phyloP scores from a whole-genome alignment of 305 asterid genomes.

The Petunia hybrid region DNA sequence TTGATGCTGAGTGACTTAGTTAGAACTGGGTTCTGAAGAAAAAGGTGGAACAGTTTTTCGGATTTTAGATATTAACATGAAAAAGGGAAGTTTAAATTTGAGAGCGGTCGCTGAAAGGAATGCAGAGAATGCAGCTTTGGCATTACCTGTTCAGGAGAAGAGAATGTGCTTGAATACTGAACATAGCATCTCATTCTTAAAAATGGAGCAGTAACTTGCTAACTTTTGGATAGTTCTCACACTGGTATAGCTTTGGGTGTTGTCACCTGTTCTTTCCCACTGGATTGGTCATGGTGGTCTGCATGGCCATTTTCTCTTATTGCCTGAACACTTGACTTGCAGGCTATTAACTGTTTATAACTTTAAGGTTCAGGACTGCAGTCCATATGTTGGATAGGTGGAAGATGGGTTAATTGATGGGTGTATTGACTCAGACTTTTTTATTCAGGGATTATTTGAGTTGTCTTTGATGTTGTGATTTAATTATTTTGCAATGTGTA shows the following conservation, averaged over 20 bases:
- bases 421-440: background rate
- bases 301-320: background rate
- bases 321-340: background rate
- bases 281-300: background rate
- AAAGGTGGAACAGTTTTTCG: background rate
- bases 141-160: background rate
- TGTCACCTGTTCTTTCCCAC: slow-evolving; percentile 1
- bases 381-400: background rate
- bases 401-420: background rate
- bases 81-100: background rate
- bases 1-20: background rate
- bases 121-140: background rate
- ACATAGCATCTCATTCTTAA: background rate
- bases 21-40: slow-evolving; percentile 11
- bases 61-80: background rate
- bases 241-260: background rate
- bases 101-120: background rate
- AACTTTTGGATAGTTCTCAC: background rate
- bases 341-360: background rate
- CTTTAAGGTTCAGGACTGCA: slow-evolving; percentile 5
- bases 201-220: background rate
- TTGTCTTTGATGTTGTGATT: background rate
- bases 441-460: background rate
- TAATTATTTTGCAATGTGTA: background rate
- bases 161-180: background rate